Base-by-base conservation (phyloP, 495 filamentous ascomycete genomes). In the Aspergillus bertholletiae region DNA sequence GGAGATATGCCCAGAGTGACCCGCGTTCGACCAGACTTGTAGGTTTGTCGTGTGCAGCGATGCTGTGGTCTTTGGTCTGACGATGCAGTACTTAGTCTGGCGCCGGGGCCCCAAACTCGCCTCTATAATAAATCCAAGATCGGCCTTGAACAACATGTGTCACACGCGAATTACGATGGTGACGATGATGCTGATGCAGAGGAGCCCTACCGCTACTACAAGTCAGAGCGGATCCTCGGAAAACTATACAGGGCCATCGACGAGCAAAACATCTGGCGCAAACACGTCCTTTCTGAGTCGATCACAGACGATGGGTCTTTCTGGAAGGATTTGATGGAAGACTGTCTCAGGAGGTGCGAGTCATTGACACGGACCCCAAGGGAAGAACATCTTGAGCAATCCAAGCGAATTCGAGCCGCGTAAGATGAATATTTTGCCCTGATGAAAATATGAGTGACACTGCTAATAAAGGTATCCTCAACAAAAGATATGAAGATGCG, bases 181-280 rank as follows among this genome's bases (percentile, higher is more conserved):
- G 84, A 86, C 27, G 78, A 84, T 2, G 78, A 80, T 13, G 69
- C 46, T 7, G 62, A 49, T 7, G 62, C 5, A 3, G 34, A 69
- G 0, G 23, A 41, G 9, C 17, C 39, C 17, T 7, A 43, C 1
- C 64, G 73, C 34, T 95, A 85, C 58, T 94, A 95, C 60, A 60
- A 70, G 41, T 90, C 85, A 9, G 55, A 81, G 0, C 90, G 91
- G 58, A 71, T 89, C 13, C 77, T 93, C 0, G 90, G 90, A 0
- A 71, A 80, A 34, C 75, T 96, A 0, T 94, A 87, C 62, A 80
- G 89, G 1, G 79, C 78, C 0, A 86, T 96, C 27, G 84, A 95
- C 61, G 90, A 95, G 65, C 73, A 72, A 5, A 66, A 80, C 48
- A 86, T 94, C 55, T 84, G 89, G 69, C 54, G 64, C 7, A 61